Evolutionary conservation across 2,329 filamentous ascomycete species (phyloP), one percentile per base, ranked within the genome.

Genomic region (Arthroderma sp.): DNA sequence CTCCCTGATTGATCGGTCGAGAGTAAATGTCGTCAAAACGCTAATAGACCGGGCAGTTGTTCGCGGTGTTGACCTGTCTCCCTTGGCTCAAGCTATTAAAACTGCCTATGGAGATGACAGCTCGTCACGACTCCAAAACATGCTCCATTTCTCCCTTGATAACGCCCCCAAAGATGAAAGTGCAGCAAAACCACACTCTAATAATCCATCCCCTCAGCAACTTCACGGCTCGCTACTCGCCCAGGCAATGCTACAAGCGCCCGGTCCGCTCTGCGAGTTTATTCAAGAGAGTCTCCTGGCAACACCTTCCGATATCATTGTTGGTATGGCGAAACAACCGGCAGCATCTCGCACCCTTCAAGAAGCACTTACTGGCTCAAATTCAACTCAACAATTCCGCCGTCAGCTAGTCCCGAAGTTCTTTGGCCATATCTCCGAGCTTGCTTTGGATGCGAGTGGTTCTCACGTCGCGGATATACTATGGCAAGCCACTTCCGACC

Each of bases 181-280:
- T 22, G 11, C 47, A 3, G 27, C 56, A 48, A 27, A 50, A 45
- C 37, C 64, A 78, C 5, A 77, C 72, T 54, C 53, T 46, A 48
- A 50, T 30, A 42, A 56, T 47, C 47, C 49, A 42, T 52, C 62
- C 33, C 53, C 62, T 40, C 55, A 62, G 66, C 78, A 85, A 71
- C 63, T 85, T 59, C 88, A 98, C 66, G 85, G 83, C 48, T 86
- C 85, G 15, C 73, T 94, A 39, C 74, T 98, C 29, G 80, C 84
- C 6, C 81, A 91, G 49, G 69, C 83, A 3, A 82, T 98, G 69
- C 77, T 96, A 42, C 67, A 75, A 5, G 80, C 85, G 28, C 76
- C 83, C 0, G 85, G 85, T 0, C 63, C 74, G 1, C 69, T 88
- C 1, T 73, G 76, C 46, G 77, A 77, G 42, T 72, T 88, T 7